Percentiles rank a stretch among this genome's conserved stretches.
Evolutionary conservation across 2,329 filamentous ascomycete species (phyloP).

Genomic region (Fusarium pseudocircinatum): DNA sequence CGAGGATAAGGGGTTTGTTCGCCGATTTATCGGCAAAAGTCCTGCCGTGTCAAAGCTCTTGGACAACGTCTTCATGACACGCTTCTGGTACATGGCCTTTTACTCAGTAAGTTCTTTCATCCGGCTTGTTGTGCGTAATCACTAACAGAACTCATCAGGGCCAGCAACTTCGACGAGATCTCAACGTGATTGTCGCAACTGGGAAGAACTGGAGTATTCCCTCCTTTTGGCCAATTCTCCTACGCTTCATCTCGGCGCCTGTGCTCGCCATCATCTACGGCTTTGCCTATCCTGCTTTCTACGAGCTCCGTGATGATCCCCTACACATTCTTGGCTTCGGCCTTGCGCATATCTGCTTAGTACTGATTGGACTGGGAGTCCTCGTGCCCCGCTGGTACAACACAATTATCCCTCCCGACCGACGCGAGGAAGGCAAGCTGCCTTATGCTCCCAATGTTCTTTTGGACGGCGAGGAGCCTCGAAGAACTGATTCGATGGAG

Average conservation of each 20-base stretch:
- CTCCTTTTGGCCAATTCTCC: constrained; percentile 58
- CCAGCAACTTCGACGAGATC: constrained; percentile 64
- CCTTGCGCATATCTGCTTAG: constrained; percentile 57
- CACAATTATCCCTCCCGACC: constrained; percentile 58
- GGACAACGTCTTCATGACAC: constrained; percentile 48
- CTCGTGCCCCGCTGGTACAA: constrained; percentile 64
- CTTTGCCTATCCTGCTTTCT: constrained; percentile 62
- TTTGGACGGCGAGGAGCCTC: constrained; percentile 21
- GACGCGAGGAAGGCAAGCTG: constrained; percentile 57
- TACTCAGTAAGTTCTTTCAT: constrained; percentile 60
- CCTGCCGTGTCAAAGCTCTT: constrained; percentile 45
- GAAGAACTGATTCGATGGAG: constrained; percentile 30
- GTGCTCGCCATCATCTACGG: constrained; percentile 62
- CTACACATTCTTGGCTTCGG: constrained; percentile 61
- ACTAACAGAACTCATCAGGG: constrained; percentile 51
- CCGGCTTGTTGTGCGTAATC: background rate
- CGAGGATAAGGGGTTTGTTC: constrained; percentile 46
- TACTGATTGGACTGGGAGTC: constrained; percentile 59
- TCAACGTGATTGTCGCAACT: constrained; percentile 62
- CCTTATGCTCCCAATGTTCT: constrained; percentile 40
- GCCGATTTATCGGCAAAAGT: constrained; percentile 46
- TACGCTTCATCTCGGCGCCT: constrained; percentile 61
- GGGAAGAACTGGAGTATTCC: constrained; percentile 68
- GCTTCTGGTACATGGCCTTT: constrained; percentile 63
- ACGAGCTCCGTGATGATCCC: constrained; percentile 58